Percentiles rank a stretch among this genome's conserved stretches.
Conservation (phyloP, 2,329 filamentous ascomycete genomes). For the Teratosphaeria zuluensis region DNA sequence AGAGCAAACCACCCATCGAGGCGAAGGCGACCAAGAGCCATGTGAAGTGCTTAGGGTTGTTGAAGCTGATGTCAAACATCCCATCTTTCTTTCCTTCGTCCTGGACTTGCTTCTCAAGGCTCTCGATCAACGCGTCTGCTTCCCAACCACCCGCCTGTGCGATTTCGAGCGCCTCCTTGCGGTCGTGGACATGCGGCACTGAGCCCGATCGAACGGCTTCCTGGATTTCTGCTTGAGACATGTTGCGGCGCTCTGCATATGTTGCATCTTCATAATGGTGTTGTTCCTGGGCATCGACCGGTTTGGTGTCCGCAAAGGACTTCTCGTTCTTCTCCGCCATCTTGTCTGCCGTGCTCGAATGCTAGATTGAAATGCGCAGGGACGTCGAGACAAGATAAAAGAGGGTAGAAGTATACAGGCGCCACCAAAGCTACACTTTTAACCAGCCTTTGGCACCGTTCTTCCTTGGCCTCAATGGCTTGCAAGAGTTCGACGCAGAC, state of each 20-base stretch:
- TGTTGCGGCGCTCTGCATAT: constrained; percentile 12
- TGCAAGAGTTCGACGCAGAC: not conserved
- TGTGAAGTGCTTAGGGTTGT: constrained; percentile 56
- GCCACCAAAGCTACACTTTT: not conserved
- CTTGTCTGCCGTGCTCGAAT: not conserved
- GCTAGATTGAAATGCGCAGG: not conserved
- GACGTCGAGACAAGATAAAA: not conserved
- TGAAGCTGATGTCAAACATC: constrained; percentile 48
- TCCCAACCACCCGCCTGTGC: constrained; percentile 31
- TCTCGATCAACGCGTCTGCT: constrained; percentile 34
- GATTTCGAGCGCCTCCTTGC: constrained; percentile 23
- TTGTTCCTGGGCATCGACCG: not conserved
- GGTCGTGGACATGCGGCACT: constrained; percentile 16
- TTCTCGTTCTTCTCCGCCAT: constrained; percentile 3
- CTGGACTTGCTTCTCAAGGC: constrained; percentile 31
- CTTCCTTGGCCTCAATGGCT: not conserved
- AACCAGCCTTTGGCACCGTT: not conserved
- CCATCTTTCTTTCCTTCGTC: constrained; percentile 29
- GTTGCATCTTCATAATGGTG: constrained; percentile 14
- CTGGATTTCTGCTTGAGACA: constrained; percentile 17
- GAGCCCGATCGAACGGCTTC: constrained; percentile 21
- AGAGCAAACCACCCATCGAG: constrained; percentile 65
- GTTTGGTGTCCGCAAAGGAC: not conserved
- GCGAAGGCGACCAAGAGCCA: constrained; percentile 60
- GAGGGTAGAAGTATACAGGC: not conserved